phyloP scores from a whole-genome alignment of 108 stramenopile species.

The Ochromonas danica region DNA sequence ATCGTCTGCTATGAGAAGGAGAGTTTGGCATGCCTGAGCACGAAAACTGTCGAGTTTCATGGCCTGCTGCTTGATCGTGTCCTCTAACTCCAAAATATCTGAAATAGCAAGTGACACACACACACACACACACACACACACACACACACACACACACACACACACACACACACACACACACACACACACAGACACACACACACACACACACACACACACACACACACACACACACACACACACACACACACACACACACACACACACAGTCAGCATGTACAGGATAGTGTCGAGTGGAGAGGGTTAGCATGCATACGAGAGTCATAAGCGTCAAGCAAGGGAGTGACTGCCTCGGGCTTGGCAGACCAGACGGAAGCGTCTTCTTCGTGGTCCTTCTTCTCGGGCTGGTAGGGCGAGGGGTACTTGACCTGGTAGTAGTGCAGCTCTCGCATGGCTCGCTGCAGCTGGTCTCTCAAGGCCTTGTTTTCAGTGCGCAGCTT shows the following conservation, averaged over 20 bases:
- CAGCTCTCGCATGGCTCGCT: slow-evolving; percentile 13
- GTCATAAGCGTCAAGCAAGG: slow-evolving; percentile 28
- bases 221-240: too few species aligned
- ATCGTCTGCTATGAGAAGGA: not conserved
- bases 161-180: too few species aligned
- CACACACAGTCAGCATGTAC: too few species aligned
- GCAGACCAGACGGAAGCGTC: not conserved
- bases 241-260: too few species aligned
- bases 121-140: not conserved
- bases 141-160: not conserved
- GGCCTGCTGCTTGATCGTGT: slow-evolving; percentile 17
- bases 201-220: too few species aligned
- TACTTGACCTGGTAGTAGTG: slow-evolving; percentile 20
- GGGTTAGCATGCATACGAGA: slow-evolving; percentile 18
- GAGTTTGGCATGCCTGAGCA: not conserved
- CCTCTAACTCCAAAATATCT: slow-evolving; percentile 4
- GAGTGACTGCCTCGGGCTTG: not conserved
- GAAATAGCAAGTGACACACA: not conserved
- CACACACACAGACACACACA: too few species aligned
- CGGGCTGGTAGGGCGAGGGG: not conserved
- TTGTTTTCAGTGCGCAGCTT: slow-evolving; percentile 2
- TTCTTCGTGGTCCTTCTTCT: not conserved
- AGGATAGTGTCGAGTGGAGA: too few species aligned
- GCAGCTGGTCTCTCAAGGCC: slow-evolving; percentile 22
- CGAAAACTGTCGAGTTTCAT: not conserved